These are phyloP conservation scores for Candida michaelii DNA, from an alignment of 805 yeast genomes.

Conservation along the genomic window DNA sequence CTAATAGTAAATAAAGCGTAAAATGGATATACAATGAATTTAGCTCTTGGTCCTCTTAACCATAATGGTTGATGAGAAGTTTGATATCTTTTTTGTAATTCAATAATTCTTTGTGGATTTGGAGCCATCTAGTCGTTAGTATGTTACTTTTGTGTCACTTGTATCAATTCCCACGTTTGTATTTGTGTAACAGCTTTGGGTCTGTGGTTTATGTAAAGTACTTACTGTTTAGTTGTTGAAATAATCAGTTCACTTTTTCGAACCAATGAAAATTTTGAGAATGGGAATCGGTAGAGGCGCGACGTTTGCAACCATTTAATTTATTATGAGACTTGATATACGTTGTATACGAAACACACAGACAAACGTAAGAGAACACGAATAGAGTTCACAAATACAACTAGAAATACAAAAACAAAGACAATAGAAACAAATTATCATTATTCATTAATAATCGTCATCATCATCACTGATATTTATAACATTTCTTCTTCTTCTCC, in stretches of 20 bases:
- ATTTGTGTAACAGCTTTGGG: background rate
- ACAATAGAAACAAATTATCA: too few species aligned
- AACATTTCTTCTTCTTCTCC: constrained; percentile 13
- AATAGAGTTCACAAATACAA: too few species aligned
- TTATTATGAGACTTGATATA: too few species aligned
- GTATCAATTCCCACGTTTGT: background rate
- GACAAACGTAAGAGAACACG: too few species aligned
- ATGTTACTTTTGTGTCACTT: background rate
- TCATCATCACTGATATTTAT: constrained; percentile 21
- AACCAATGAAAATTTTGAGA: constrained; percentile 14
- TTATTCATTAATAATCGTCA: constrained; percentile 5
- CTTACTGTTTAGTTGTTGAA: constrained; percentile 10
- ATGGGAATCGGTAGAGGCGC: constrained; percentile 3
- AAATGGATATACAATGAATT: constrained; percentile 73
- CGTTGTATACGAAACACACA: too few species aligned
- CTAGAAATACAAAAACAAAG: too few species aligned
- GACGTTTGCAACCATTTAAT: constrained; percentile 1
- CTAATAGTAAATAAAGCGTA: constrained; percentile 70
- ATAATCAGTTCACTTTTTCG: constrained; percentile 19
- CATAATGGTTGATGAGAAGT: constrained; percentile 42
- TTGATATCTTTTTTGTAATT: constrained; percentile 46
- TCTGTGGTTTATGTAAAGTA: background rate
- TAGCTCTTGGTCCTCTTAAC: constrained; percentile 53
- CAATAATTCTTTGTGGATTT: constrained; percentile 48
- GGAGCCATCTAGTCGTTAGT: constrained; percentile 24